Evolutionary conservation across 768 basidiomycete genomes (phyloP), one percentile per base, ranked within the genome.

Genomic region (Boletus bicolor): DNA sequence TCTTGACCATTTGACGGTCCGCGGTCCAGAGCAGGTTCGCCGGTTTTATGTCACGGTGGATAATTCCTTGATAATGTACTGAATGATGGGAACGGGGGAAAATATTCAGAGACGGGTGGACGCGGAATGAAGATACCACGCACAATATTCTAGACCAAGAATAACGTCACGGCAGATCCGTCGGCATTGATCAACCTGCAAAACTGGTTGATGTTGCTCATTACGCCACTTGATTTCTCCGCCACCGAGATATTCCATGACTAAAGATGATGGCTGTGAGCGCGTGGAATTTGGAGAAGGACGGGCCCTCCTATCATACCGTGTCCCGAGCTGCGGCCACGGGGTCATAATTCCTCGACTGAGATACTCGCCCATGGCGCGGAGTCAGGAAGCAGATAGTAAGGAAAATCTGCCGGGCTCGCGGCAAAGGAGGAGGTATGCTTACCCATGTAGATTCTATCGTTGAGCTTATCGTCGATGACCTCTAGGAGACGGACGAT

Each of bases 41-140:
- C 28, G 97, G 97, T 69, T 99, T 99, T 77, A 99, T 98, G 75
- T 99, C 97, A 54, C 97, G 91, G 74, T 99, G 97, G 48, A 99
- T 98, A 71, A 99, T 98, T 24, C 96, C 97, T 68, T 98, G 94
- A 65, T 89, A 84, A 69, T 99, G 97, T 2, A 99, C 96, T 98
- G 66, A 11, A 41, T 4, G 32, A 15, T n/a, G 54, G 50, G 51
- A 34, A 53, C 14, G 17, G 15, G 21, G 15, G 9, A 34, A 42
- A 11, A 52, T 28, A 28, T 34, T 57, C 36, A 57, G 64, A 43
- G 44, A 44, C 7, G 39, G 45, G 38, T 11, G 46, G 26, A 30
- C 53, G 42, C 51, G 55, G 41, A 32, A 54, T 37, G 52, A 48
- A 49, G 55, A 53, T 53, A 49, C 64, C 53, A 83, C 96, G 65